phyloP scores from a whole-genome alignment of 345 rosid genomes.

The Zanthoxylum bungeanum region DNA sequence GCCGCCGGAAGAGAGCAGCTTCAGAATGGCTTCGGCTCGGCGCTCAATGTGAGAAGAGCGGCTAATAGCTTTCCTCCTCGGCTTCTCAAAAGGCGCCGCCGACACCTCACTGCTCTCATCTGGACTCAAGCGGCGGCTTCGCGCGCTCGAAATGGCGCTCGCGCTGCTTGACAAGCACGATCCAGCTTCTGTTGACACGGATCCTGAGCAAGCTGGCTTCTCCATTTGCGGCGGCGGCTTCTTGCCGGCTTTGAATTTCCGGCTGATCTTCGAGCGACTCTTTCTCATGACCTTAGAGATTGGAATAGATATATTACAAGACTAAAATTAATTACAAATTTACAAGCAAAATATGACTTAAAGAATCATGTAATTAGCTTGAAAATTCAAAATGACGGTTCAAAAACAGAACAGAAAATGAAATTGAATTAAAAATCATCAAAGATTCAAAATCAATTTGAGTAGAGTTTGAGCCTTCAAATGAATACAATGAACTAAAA shows the following conservation, averaged over 20 bases:
- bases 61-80: conserved; percentile 22
- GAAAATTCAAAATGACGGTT: neutral
- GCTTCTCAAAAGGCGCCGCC: conserved; percentile 3
- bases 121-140: conserved; percentile 18
- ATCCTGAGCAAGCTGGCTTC: conserved; percentile 25
- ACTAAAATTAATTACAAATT: neutral
- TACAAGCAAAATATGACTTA: neutral
- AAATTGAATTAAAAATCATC: neutral
- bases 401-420: neutral
- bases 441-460: no score
- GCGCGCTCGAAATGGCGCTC: conserved; percentile 43
- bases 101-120: conserved; percentile 17
- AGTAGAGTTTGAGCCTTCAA: conserved; percentile 6
- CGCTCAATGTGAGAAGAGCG: conserved; percentile 46
- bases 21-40: conserved; percentile 73
- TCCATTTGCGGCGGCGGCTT: conserved; percentile 1
- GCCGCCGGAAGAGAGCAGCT: conserved; percentile 53
- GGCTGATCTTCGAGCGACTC: conserved; percentile 41
- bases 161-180: conserved; percentile 64
- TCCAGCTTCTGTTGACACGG: conserved; percentile 36
- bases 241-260: conserved; percentile 13
- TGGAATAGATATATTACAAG: neutral
- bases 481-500: neutral
- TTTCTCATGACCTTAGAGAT: conserved; percentile 46
- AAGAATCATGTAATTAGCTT: neutral